These are phyloP conservation scores for Phaeosphaeria sp. DNA, from an alignment of 2,329 filamentous ascomycete genomes.

Conservation along the genomic window DNA sequence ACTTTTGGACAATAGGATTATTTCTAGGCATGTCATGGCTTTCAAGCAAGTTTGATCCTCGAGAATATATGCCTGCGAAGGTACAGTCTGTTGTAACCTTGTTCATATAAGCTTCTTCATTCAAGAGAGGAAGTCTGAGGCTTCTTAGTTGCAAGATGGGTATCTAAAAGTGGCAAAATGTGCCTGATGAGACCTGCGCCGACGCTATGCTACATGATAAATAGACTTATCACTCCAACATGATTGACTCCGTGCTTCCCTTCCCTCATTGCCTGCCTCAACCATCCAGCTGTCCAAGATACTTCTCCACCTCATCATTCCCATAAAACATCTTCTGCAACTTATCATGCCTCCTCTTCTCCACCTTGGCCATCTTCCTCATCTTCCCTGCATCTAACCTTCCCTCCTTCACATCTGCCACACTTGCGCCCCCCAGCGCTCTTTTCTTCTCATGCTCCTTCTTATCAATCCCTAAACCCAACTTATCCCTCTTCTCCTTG, in stretches of 20 bases:
- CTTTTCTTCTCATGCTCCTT: slow-evolving; percentile 50
- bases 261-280: too few relatives aligned
- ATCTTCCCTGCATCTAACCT: slow-evolving; percentile 73
- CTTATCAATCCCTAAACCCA: slow-evolving; percentile 70
- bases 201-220: slow-evolving; percentile 1
- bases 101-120: too few relatives aligned
- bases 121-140: too few relatives aligned
- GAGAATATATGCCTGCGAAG: too few relatives aligned
- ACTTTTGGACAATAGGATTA: background rate
- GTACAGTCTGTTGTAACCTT: background rate
- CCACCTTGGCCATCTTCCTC: slow-evolving; percentile 65
- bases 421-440: slow-evolving; percentile 43
- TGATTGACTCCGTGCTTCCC: background rate
- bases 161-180: background rate
- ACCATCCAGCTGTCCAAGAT: slow-evolving; percentile 60
- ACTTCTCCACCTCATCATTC: slow-evolving; percentile 76
- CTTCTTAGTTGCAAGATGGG: background rate
- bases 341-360: slow-evolving; percentile 67
- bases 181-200: background rate
- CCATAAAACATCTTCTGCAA: slow-evolving; percentile 76
- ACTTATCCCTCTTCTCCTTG: slow-evolving; percentile 73
- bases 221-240: background rate
- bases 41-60: too few relatives aligned
- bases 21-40: background rate
- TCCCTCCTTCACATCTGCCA: slow-evolving; percentile 33